Evolutionary conservation across 1,284 basidiomycete genomes (phyloP).

Genomic region (Trichosporon ovoides): DNA sequence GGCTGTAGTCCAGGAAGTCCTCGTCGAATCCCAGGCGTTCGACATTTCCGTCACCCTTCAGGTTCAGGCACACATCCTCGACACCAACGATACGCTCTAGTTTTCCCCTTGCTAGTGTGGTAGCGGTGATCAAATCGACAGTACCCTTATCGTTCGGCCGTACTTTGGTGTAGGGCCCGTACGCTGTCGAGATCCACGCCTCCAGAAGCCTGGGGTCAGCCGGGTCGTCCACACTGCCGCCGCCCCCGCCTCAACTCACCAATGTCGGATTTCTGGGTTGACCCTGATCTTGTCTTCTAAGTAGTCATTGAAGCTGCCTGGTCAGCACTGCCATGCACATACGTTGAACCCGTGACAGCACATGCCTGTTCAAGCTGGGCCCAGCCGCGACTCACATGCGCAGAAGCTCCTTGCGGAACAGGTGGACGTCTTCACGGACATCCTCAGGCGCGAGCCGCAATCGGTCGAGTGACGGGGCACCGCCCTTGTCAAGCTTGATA

Average conservation of each 20-base stretch:
- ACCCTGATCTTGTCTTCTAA: neutral
- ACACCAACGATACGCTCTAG: constrained; percentile 1
- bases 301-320: neutral
- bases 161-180: neutral
- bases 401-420: constrained; percentile 5
- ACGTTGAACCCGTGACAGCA: too few species aligned
- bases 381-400: neutral
- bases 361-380: neutral
- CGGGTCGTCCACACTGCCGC: neutral
- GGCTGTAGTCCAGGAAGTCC: neutral
- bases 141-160: neutral
- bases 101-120: neutral
- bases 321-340: neutral
- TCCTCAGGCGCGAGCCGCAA: neutral
- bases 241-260: neutral
- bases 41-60: constrained; percentile 4
- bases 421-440: neutral
- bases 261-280: constrained; percentile 1
- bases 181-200: neutral
- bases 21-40: neutral
- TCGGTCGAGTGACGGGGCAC: neutral
- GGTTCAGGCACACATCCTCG: constrained; percentile 2
- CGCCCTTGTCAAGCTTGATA: constrained; percentile 1
- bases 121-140: neutral
- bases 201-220: neutral